Conservation (phyloP, 352 stramenopile genomes). For the Blastocystis sp. region DNA sequence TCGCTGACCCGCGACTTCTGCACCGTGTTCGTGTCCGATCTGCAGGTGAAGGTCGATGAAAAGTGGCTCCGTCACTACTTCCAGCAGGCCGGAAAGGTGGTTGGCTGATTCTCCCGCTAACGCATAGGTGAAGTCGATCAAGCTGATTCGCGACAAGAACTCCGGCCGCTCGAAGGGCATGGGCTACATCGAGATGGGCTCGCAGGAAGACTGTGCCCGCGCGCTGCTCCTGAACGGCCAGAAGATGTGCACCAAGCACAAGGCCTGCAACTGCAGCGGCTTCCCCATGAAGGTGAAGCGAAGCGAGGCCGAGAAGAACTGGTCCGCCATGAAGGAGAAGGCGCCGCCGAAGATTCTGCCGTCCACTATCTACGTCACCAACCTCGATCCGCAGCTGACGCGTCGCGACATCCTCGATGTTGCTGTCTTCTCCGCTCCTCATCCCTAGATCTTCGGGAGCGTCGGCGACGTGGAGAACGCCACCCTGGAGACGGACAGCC, state of each 20-base stretch:
- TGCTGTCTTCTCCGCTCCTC: background rate
- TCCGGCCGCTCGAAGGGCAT: conserved; percentile 59
- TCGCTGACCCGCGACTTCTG: conserved; percentile 59
- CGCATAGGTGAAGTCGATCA: conserved; percentile 37
- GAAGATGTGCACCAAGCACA: conserved; percentile 69
- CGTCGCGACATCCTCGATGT: conserved; percentile 52
- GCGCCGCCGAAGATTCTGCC: conserved; percentile 61
- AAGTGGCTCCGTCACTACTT: conserved; percentile 67
- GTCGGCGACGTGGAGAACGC: conserved; percentile 64
- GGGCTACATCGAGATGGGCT: conserved; percentile 67
- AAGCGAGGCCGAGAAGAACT: conserved; percentile 69
- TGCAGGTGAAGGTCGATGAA: conserved; percentile 67
- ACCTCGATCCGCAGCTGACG: conserved; percentile 26
- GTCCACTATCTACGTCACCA: conserved; percentile 43
- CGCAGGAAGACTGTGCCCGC: conserved; percentile 25
- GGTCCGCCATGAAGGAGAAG: conserved; percentile 59
- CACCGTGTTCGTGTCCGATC: conserved; percentile 62
- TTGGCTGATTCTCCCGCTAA: background rate
- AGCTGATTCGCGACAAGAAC: conserved; percentile 57
- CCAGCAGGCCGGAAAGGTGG: conserved; percentile 51
- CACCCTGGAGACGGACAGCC: conserved; percentile 27
- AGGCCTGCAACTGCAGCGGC: conserved; percentile 67
- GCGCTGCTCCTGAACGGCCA: conserved; percentile 63
- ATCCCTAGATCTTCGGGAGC: conserved; percentile 18
- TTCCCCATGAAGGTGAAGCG: conserved; percentile 69